A percentile compares a stretch with the other conserved stretches of the same genome.
Conservation (phyloP, 306 rosid genomes). For the Dryas alaskensis region DNA sequence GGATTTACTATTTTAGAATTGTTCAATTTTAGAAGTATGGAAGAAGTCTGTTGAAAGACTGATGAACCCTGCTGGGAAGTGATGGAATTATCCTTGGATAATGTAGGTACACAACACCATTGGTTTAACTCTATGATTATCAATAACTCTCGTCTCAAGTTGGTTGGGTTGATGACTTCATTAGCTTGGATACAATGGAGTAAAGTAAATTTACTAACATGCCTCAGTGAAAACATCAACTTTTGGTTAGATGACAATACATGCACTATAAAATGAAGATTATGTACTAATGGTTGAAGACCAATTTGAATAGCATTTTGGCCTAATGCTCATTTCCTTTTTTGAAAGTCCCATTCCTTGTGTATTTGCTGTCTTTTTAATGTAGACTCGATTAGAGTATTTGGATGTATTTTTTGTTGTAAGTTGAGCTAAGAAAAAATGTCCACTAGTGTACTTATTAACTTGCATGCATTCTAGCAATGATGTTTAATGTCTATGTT, state of each 20-base stretch:
- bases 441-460: neutral
- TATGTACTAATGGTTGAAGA: neutral
- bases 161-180: conserved; percentile 1
- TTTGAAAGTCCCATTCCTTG: neutral
- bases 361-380: neutral
- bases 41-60: neutral
- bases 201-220: neutral
- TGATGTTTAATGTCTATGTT: conserved; percentile 9
- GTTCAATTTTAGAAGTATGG: neutral
- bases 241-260: neutral
- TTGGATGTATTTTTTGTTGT: neutral
- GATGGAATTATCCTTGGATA: neutral
- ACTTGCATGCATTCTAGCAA: neutral
- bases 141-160: neutral
- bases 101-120: neutral
- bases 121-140: neutral
- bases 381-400: neutral
- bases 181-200: neutral
- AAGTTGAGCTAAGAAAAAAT: neutral
- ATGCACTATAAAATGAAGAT: neutral
- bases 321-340: neutral
- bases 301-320: neutral
- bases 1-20: neutral
- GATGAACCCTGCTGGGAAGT: neutral
- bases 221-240: neutral